These are phyloP conservation scores for California macrophylla DNA, from an alignment of 441 rosid species.

Conservation along the genomic window DNA sequence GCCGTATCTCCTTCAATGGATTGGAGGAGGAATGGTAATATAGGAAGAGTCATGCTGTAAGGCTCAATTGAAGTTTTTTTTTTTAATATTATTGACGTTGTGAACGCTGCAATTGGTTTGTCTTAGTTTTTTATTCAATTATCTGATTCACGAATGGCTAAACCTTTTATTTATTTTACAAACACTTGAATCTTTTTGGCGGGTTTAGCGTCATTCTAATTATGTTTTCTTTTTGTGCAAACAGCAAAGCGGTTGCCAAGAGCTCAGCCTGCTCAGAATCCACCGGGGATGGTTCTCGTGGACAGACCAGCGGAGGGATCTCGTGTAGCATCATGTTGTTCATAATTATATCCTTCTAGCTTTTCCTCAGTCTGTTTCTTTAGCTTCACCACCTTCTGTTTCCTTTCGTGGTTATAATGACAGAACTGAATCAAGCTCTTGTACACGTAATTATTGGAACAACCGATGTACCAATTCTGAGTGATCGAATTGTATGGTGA, in stretches of 20 bases:
- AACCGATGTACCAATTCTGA: too few species aligned
- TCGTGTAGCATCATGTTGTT: conserved; percentile 31
- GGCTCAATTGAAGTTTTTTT: too few species aligned
- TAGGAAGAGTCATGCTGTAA: too few species aligned
- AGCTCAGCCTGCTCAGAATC: conserved; percentile 36
- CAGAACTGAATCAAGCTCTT: too few species aligned
- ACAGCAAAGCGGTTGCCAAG: conserved; percentile 43
- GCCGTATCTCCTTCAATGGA: too few species aligned
- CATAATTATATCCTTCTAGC: conserved; percentile 8
- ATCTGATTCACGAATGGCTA: not conserved
- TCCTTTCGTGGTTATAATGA: too few species aligned
- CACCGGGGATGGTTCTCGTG: conserved; percentile 35
- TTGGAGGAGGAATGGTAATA: too few species aligned
- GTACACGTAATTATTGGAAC: too few species aligned
- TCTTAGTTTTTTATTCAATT: too few species aligned
- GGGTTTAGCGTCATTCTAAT: not conserved
- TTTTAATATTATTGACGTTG: too few species aligned
- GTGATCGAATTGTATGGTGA: too few species aligned
- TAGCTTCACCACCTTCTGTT: not conserved
- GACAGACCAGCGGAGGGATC: conserved; percentile 23
- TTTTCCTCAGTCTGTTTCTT: not conserved
- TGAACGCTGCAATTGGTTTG: too few species aligned
- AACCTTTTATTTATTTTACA: not conserved
- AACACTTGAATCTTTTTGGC: not conserved
- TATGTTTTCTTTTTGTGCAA: not conserved